Evolutionary conservation across 2,329 filamentous ascomycete species (phyloP), one percentile per base, ranked within the genome.

Genomic region (Colletotrichum viniferum): DNA sequence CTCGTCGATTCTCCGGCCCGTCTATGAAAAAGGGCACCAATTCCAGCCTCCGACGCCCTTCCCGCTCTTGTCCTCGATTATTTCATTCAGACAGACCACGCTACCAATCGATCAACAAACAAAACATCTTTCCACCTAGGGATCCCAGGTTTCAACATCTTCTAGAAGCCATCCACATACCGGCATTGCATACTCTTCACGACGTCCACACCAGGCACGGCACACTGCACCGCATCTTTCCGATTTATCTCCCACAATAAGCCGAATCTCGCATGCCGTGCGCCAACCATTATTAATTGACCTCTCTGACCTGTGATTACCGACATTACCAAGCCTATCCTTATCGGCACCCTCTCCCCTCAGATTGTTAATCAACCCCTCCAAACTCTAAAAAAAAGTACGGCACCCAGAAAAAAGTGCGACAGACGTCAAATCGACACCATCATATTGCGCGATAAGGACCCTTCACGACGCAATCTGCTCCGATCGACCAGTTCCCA

Each of bases 361-460:
- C 16, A 43, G 63, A 76, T 76, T 76, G 73, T 76, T 76, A 76
- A 76, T 68, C 70, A 74, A 73, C 68, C 73, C 64, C 70, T 65
- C 62, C 64, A 73, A 68, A 71, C 48, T 28, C 26, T 48, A 30
- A 62, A 52, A 30, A 30, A 72, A 60, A 24, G 58, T 43, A 64
- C 58, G 34, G 60, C 36, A 10, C 56, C 56, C 36, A 63, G 43
- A 36, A 30, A 67, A 58, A 60, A 34, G 34, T 13, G 63, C 48
- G 32, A 68, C 63, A 38, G 62, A 34, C 28, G 55, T 24, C 18
- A 14, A 26, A 43, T 64, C 63, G 43, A 32, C 70, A 55, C 68
- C 64, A 52, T 34, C 48, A 43, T 8, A 73, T 73, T 76, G 64
- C 73, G 73, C 73, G 65, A 73, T 69, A 61, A 64, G 64, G 28